A percentile compares a stretch with the other conserved stretches of the same genome.
Conservation (phyloP, 2,329 filamentous ascomycete genomes). For the Fusarium succisae region DNA sequence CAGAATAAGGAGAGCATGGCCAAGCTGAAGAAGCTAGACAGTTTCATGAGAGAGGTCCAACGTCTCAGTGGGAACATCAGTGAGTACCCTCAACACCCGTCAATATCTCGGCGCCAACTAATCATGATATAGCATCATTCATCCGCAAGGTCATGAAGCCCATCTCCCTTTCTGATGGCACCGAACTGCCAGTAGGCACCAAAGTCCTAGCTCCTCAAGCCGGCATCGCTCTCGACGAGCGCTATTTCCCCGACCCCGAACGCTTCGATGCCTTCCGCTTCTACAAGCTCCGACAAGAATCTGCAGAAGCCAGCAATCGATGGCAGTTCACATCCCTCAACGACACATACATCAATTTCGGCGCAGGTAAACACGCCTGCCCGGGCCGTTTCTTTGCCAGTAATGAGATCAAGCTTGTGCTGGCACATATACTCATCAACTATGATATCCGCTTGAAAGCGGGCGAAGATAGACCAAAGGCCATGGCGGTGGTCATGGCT, state of each 20-base stretch:
- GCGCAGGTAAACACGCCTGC: conserved; percentile 58
- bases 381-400: conserved; percentile 59
- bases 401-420: conserved; percentile 57
- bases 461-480: conserved; percentile 51
- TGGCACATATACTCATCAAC: conserved; percentile 54
- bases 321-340: conserved; percentile 56
- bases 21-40: conserved; percentile 58
- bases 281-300: conserved; percentile 54
- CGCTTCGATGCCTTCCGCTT: conserved; percentile 61
- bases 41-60: conserved; percentile 58
- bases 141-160: conserved; percentile 58
- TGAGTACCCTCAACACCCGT: conserved; percentile 38
- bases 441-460: conserved; percentile 54
- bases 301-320: conserved; percentile 50
- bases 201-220: conserved; percentile 54
- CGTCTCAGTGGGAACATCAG: conserved; percentile 55
- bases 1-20: conserved; percentile 54
- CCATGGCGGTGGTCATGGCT: conserved; percentile 51
- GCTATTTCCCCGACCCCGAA: conserved; percentile 52
- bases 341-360: conserved; percentile 58
- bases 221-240: conserved; percentile 53
- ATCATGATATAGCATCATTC: conserved; percentile 51
- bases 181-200: conserved; percentile 54
- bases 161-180: conserved; percentile 57
- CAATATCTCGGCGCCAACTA: conserved; percentile 5